phyloP scores from a whole-genome alignment of 169 alveolate species.

The Plasmodium blacklocki region DNA sequence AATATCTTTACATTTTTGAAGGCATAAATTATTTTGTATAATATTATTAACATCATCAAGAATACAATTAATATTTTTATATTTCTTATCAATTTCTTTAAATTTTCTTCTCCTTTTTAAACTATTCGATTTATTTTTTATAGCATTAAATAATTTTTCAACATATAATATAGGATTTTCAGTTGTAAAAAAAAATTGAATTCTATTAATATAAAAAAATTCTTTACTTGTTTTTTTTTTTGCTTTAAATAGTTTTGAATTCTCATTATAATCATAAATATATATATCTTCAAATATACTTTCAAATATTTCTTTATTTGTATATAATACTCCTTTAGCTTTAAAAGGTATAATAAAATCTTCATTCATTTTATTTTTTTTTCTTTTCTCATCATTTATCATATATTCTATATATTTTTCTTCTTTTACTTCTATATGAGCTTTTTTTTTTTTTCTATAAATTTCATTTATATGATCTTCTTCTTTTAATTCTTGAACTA shows the following conservation, averaged over 20 bases:
- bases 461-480: constrained; percentile 29
- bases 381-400: constrained; percentile 8
- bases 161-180: constrained; percentile 61
- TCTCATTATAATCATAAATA: constrained; percentile 60
- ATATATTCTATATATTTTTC: background rate
- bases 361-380: constrained; percentile 20
- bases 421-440: background rate
- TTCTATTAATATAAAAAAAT: constrained; percentile 62
- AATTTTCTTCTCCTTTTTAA: constrained; percentile 45
- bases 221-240: constrained; percentile 56
- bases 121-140: constrained; percentile 56
- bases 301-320: constrained; percentile 30
- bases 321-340: constrained; percentile 72
- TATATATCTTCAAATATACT: constrained; percentile 70
- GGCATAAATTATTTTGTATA: constrained; percentile 24
- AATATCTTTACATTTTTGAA: constrained; percentile 26
- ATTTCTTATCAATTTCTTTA: constrained; percentile 37
- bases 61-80: constrained; percentile 33
- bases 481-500: constrained; percentile 65
- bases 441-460: constrained; percentile 13
- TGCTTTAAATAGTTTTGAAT: constrained; percentile 61
- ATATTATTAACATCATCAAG: constrained; percentile 49
- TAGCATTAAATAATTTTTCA: constrained; percentile 65
- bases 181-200: constrained; percentile 73
- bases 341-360: constrained; percentile 44